Evolutionary conservation across 805 yeast genomes (phyloP), one percentile per base, ranked within the genome.

Genomic region (Groenewaldozyma tartarivorans): DNA sequence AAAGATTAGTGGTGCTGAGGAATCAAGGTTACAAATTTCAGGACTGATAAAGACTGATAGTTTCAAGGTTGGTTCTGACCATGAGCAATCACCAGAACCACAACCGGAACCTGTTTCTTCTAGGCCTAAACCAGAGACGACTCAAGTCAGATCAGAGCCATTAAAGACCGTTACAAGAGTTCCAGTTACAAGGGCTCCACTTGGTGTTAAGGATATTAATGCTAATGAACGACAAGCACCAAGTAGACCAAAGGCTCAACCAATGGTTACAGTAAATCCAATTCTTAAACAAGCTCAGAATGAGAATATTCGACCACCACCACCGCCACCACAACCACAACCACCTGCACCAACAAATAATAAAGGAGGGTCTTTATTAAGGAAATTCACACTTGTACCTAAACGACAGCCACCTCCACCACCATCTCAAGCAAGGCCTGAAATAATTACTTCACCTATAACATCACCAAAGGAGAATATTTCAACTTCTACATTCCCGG

Each of bases 11-110:
- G 34, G 17, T 16, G 34, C 34, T 31, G 13, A 13, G 7, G n/a
- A 31, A 31, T 31, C 17, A 31, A 38, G 51, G 31, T 35, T 48
- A 32, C 51, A 49, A 40, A 48, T 49, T 20, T 38, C 51, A 20
- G 50, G 48, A 11, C 38, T 46, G 33, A 48, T 49, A 38, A 49
- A 49, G 39, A 48, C 49, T 6, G 53, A 48, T 40, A 45, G 48
- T 42, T 49, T 49, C 46, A 45, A 41, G 27, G 11, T 11, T 13
- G 13, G 11, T 13, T 26, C 34, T 15, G 34, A 31, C 6, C 34
- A 19, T 15, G n/a, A 6, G 17, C 34, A n/a, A 31, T 6, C 6
- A 31, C 34, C 6, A 31, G 34, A 9, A 31, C 6, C 34, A 31
- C 6, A 13, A 31, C 6, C 11, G 17, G 11, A 31, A 31, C 15